Evolutionary conservation across 768 basidiomycete genomes (phyloP), one percentile per base, ranked within the genome.

Genomic region (Dendrothele bispora): DNA sequence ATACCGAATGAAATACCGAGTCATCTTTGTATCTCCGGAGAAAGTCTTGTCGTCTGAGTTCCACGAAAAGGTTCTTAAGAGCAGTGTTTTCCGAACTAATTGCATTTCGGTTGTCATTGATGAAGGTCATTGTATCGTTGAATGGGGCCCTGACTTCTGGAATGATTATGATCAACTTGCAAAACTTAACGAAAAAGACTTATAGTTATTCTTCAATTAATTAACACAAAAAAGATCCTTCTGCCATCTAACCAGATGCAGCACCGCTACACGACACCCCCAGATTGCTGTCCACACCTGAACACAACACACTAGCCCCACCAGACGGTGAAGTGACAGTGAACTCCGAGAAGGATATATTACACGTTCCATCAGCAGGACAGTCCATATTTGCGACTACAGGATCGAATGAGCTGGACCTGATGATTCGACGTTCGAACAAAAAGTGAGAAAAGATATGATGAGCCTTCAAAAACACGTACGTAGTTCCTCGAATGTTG

Each of bases 401-500:
- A 5, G 60, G 61, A 37, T 55, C 53, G 17, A 51, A 54, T 22
- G 59, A 55, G n/a, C 51, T 50, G 10, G 63, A n/a, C n/a, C n/a
- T n/a, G n/a, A n/a, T n/a, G 61, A 39, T 61, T 65, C 26, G 29
- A 38, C 17, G 21, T 34, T 26, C 5, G 32, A 17, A 20, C 43
- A 20, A 18, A n/a, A 26, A 11, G 12, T 2, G 6, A n/a, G n/a
- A 43, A 10, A n/a, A 25, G 15, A n/a, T 11, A 37, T 28, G 27
- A 4, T 8, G 7, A 17, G 20, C 22, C 36, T 7, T 5, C 14
- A n/a, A 26, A 15, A 39, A 29, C 20, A 29, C 46, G 8, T 39
- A 66, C 61, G 65, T 65, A n/a, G 62, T 65, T 5, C 65, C 65
- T 7, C 54, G 46, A 36, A 66, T 59, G 5, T 56, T 56, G 2